phyloP scores from a whole-genome alignment of 192 early-diverging fungal genomes.

The Linnemannia exigua region DNA sequence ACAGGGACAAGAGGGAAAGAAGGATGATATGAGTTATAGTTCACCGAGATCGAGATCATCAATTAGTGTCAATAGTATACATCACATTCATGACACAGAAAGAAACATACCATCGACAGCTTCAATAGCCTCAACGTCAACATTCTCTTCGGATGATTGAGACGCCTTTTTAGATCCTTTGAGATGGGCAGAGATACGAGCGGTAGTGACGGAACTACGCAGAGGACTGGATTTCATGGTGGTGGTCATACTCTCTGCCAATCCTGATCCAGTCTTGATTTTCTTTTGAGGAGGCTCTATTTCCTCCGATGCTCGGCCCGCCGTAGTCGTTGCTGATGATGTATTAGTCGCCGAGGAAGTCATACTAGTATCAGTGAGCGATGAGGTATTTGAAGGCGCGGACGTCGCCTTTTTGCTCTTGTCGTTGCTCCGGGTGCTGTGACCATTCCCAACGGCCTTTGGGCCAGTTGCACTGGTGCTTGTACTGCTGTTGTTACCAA shows the following conservation, averaged over 20 bases:
- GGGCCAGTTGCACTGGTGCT: neutral
- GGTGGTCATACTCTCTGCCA: neutral
- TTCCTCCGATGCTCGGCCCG: neutral
- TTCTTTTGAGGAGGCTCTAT: conserved; percentile 8
- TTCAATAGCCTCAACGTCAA: neutral
- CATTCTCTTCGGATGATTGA: neutral
- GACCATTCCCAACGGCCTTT: neutral
- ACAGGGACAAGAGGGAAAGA: neutral
- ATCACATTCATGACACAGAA: neutral
- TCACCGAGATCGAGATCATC: neutral
- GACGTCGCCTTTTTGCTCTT: neutral
- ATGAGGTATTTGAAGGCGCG: neutral
- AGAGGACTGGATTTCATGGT: conserved; percentile 19
- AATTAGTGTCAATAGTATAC: neutral
- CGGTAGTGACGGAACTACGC: conserved; percentile 16
- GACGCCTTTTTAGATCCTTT: neutral
- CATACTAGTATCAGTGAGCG: neutral
- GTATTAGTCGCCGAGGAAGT: neutral
- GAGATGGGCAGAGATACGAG: neutral
- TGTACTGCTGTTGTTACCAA: neutral
- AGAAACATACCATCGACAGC: neutral
- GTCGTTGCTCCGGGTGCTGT: conserved; percentile 3
- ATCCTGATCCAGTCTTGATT: conserved; percentile 2
- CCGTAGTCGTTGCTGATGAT: neutral
- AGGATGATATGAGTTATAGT: neutral